Conservation (phyloP, 2,329 filamentous ascomycete genomes). For the Fusarium siculi region DNA sequence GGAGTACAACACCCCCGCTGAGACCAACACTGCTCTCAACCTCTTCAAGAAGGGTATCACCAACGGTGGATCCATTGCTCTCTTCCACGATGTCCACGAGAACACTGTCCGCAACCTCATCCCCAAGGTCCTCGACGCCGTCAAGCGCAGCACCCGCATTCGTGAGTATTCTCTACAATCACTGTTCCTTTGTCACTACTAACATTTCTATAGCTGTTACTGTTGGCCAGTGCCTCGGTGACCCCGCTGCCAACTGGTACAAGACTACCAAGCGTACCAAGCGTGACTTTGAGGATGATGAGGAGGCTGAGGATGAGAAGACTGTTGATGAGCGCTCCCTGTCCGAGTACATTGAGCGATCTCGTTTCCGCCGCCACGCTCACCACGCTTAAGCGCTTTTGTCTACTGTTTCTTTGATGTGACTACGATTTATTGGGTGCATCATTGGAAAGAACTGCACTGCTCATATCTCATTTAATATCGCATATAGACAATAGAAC, state of each 20-base stretch:
- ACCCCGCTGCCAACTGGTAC: slow-evolving; percentile 27
- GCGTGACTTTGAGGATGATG: slow-evolving; percentile 14
- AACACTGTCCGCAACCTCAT: slow-evolving; percentile 47
- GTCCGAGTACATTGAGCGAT: slow-evolving; percentile 20
- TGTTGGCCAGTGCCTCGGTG: slow-evolving; percentile 42
- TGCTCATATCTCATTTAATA: slow-evolving; percentile 12
- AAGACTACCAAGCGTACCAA: slow-evolving; percentile 29
- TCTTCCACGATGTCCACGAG: slow-evolving; percentile 59
- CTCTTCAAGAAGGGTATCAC: slow-evolving; percentile 45
- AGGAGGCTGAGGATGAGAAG: slow-evolving; percentile 13
- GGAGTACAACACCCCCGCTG: slow-evolving; percentile 47
- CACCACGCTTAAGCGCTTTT: slow-evolving; percentile 2
- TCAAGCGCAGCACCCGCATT: slow-evolving; percentile 23
- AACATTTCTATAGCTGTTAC: slow-evolving; percentile 45
- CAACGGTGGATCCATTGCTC: slow-evolving; percentile 55
- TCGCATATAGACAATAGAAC: slow-evolving; percentile 22
- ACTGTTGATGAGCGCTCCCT: slow-evolving; percentile 16
- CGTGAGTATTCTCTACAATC: neutral
- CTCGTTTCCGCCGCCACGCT: slow-evolving; percentile 19
- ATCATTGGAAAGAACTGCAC: slow-evolving; percentile 8
- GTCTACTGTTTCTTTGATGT: slow-evolving; percentile 7
- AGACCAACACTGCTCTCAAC: slow-evolving; percentile 29
- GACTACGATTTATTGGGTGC: slow-evolving; percentile 10
- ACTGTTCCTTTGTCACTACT: neutral
- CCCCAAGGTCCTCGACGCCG: slow-evolving; percentile 24